Percentiles rank a stretch among this genome's conserved stretches.
phyloP scores from a whole-genome alignment of 179 eudicot species.

The Spinacia oleracea region DNA sequence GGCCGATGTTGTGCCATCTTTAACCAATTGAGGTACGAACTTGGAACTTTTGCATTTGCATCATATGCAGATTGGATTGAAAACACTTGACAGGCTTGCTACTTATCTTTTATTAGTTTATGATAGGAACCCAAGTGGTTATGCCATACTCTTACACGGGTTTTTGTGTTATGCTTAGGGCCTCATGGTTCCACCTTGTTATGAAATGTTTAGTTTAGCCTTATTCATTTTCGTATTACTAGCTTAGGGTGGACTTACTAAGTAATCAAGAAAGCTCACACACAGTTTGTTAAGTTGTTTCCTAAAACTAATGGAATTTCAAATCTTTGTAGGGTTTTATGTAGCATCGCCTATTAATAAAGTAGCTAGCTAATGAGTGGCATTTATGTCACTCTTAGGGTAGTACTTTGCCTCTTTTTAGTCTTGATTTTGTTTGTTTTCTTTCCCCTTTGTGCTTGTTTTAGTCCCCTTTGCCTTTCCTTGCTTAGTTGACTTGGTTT shows the following conservation, averaged over 20 bases:
- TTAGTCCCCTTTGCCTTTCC: too few relatives aligned
- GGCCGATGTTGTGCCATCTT: background rate
- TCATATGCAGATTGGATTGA: too few relatives aligned
- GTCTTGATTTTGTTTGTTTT: too few relatives aligned
- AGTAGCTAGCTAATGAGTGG: too few relatives aligned
- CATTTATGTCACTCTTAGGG: too few relatives aligned
- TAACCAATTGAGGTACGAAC: background rate
- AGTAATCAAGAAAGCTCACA: background rate
- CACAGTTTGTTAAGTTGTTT: background rate
- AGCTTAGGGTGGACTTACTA: background rate
- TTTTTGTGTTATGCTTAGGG: too few relatives aligned
- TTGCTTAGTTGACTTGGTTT: too few relatives aligned
- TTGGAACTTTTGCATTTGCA: background rate
- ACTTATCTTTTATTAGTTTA: too few relatives aligned
- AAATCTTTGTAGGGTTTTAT: background rate
- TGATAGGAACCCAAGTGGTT: background rate
- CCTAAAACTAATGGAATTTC: background rate
- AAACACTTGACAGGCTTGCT: background rate
- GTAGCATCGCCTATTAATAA: background rate
- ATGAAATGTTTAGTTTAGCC: background rate
- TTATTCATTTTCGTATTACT: background rate
- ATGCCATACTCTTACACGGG: background rate
- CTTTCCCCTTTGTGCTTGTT: too few relatives aligned
- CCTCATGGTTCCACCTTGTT: background rate
- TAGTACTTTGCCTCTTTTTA: too few relatives aligned